phyloP scores from a whole-genome alignment of 2,329 filamentous ascomycete genomes.

The Sporothrix mexicana region DNA sequence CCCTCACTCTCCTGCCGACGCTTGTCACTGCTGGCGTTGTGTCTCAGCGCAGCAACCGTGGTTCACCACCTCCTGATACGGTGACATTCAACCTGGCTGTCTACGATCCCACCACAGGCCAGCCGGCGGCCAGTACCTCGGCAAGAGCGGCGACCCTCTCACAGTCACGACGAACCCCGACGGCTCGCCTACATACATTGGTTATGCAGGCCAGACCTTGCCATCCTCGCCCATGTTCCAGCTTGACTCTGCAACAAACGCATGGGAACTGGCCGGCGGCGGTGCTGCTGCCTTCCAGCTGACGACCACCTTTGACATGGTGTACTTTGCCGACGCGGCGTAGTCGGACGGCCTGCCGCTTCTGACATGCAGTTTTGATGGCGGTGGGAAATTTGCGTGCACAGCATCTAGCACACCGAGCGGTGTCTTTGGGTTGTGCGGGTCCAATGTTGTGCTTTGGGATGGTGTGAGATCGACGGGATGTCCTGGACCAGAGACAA shows the following conservation, averaged over 20 bases:
- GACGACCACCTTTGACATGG: background rate
- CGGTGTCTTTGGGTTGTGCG: background rate
- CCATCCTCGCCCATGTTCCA: background rate
- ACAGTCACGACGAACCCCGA: background rate
- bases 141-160: background rate
- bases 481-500: background rate
- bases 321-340: slow-evolving; percentile 4
- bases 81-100: background rate
- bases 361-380: background rate
- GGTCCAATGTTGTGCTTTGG: background rate
- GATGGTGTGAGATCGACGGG: background rate
- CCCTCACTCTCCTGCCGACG: background rate
- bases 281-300: background rate
- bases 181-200: background rate
- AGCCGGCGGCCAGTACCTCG: slow-evolving; percentile 2
- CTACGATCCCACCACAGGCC: background rate
- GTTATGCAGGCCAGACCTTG: background rate
- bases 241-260: background rate
- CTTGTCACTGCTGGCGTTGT: background rate
- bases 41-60: background rate
- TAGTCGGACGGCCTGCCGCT: background rate
- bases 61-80: background rate
- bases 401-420: background rate
- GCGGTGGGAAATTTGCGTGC: background rate
- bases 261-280: background rate